These are phyloP conservation scores for Neonectria hederae DNA, from an alignment of 2,329 filamentous ascomycete species.

Conservation along the genomic window DNA sequence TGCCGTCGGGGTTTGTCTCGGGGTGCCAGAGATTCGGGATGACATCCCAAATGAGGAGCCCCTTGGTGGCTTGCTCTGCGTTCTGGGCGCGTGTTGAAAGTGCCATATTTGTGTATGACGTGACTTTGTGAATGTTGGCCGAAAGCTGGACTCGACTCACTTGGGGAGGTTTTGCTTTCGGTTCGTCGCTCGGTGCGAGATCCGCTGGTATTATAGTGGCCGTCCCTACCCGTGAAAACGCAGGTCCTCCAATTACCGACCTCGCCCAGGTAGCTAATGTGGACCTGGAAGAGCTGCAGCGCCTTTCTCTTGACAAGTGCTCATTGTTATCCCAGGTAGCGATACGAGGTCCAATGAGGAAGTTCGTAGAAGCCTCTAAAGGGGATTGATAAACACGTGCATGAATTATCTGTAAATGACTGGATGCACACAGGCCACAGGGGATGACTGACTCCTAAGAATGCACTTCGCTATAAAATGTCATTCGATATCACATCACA, in stretches of 20 bases:
- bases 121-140: neutral
- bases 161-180: neutral
- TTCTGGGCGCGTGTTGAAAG: slow-evolving; percentile 44
- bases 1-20: slow-evolving; percentile 53
- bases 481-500: too few species aligned
- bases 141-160: neutral
- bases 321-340: neutral
- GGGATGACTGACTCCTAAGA: too few species aligned
- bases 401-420: neutral
- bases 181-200: slow-evolving; percentile 22
- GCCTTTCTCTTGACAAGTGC: neutral
- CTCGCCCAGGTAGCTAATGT: neutral
- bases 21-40: slow-evolving; percentile 56
- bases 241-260: slow-evolving; percentile 8
- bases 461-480: too few species aligned
- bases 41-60: slow-evolving; percentile 53
- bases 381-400: too few species aligned
- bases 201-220: slow-evolving; percentile 11
- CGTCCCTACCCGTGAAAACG: slow-evolving; percentile 5
- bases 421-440: neutral
- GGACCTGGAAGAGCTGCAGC: slow-evolving; percentile 5
- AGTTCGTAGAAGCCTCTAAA: too few species aligned
- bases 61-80: slow-evolving; percentile 41
- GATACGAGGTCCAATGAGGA: neutral
- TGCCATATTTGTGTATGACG: slow-evolving; percentile 27